A percentile compares a stretch with the other conserved stretches of the same genome.
phyloP scores from a whole-genome alignment of 2,329 filamentous ascomycete species.

The Escovopsis sp. region DNA sequence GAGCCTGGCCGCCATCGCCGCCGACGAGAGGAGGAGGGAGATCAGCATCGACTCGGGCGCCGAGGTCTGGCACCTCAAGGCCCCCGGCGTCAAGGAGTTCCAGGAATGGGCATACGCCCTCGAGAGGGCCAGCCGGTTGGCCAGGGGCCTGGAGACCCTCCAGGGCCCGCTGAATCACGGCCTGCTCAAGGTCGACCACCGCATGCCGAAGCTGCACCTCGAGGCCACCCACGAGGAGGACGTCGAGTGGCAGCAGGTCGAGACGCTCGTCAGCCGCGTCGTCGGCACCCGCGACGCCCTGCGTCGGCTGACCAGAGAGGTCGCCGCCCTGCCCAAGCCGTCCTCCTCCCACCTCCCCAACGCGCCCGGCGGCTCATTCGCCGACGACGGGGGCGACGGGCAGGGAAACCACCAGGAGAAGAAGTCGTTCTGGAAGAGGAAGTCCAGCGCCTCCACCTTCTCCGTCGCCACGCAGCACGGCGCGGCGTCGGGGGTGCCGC shows the following conservation, averaged over 20 bases:
- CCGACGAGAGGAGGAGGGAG: slow-evolving; percentile 74
- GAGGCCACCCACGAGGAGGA: slow-evolving; percentile 44
- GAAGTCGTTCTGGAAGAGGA: slow-evolving; percentile 84
- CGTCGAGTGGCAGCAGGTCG: slow-evolving; percentile 74
- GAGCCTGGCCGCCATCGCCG: slow-evolving; percentile 78
- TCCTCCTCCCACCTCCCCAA: slow-evolving; percentile 20
- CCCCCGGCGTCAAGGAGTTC: slow-evolving; percentile 73
- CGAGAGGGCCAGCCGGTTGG: slow-evolving; percentile 61
- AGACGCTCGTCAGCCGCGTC: slow-evolving; percentile 71
- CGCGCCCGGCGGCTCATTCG: slow-evolving; percentile 30
- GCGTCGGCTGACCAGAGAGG: slow-evolving; percentile 72
- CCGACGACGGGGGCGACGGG: slow-evolving; percentile 25
- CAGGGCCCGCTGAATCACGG: slow-evolving; percentile 14
- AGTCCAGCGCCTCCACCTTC: slow-evolving; percentile 44
- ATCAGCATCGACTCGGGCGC: slow-evolving; percentile 95
- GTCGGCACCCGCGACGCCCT: slow-evolving; percentile 82
- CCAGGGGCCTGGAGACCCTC: slow-evolving; percentile 35
- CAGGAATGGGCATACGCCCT: slow-evolving; percentile 74
- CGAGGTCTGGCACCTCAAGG: slow-evolving; percentile 89
- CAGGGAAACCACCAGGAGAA: slow-evolving; percentile 45
- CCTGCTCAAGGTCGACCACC: slow-evolving; percentile 14
- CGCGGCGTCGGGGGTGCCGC: slow-evolving; percentile 21
- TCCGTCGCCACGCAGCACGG: slow-evolving; percentile 26
- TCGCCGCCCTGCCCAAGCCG: slow-evolving; percentile 37
- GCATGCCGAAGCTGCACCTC: slow-evolving; percentile 13